A percentile compares a stretch with the other conserved stretches of the same genome.
phyloP scores from a whole-genome alignment of 345 rosid species.

The Luvunga scandens region DNA sequence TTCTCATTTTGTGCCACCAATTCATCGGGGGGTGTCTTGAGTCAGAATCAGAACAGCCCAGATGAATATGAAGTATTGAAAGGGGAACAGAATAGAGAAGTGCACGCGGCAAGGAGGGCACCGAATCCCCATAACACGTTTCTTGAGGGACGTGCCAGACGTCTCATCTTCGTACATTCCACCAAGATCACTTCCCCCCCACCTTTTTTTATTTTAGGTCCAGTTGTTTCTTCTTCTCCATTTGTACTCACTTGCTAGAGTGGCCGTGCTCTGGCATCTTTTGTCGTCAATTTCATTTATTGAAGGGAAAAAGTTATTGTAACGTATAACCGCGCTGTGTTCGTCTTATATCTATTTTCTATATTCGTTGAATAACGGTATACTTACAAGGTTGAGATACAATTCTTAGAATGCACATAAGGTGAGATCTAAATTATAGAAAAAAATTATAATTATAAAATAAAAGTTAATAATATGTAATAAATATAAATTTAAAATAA shows the following conservation, averaged over 20 bases:
- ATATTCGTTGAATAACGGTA: neutral
- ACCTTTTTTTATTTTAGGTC: no score
- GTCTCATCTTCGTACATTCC: neutral
- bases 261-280: no score
- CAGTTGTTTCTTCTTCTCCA: neutral
- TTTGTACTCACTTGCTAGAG: no score
- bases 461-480: no score
- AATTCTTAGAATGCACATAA: no score
- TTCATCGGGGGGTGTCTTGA: neutral
- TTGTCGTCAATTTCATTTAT: neutral
- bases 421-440: no score
- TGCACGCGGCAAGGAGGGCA: neutral
- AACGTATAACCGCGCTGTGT: no score
- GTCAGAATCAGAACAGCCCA: neutral
- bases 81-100: neutral
- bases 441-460: no score
- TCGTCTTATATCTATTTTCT: neutral
- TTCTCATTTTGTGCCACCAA: neutral
- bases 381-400: no score
- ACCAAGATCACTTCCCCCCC: neutral
- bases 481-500: no score
- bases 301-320: neutral
- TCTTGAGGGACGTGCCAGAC: neutral
- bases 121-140: neutral
- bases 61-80: neutral